Base-by-base conservation (phyloP, 2,329 filamentous ascomycete species). In the Fusarium sp. region DNA sequence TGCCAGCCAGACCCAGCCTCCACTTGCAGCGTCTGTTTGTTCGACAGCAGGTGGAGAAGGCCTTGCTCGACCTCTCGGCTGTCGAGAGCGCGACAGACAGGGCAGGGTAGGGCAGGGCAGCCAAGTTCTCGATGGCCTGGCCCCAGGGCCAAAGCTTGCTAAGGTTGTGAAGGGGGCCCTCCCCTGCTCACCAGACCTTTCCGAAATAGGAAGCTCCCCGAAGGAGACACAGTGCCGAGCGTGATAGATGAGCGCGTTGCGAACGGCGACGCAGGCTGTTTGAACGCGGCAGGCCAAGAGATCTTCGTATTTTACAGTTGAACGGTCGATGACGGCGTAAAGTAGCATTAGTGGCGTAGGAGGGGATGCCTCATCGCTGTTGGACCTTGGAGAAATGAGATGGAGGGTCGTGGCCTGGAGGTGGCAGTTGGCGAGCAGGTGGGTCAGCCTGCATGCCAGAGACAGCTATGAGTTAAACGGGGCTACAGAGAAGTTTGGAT, bases 181-280 rank as follows among this genome's bases (percentile, higher is more conserved):
- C 52, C 59, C 40, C 35, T 37, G 50, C 29, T 50, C 50, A 29
- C 29, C 34, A 59, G 66, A 56, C 75, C 77, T 78, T 52, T 35
- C 77, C 69, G 8, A 57, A 77, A 76, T 34, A 77, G 77, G 77
- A 71, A 78, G 77, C 76, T 78, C 73, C 65, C 31, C 67, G 65
- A 64, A 63, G 62, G 52, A 67, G 70, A 64, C 74, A 77, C 76
- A 76, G 76, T 76, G 75, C 70, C 68, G 69, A 60, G 18, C 42
- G 40, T 63, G 61, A 35, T 40, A 14, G 10, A 20, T 34, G 57
- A 62, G 54, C 35, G 50, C 40, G 52, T n/a, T 54, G 50, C 45
- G 22, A 66, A 57, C 56, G 37, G 62, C 66, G 63, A 56, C 20
- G 54, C 35, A 58, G 31, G 34, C 31, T 45, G 62, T 58, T 67